A percentile compares a stretch with the other conserved stretches of the same genome.
These are phyloP conservation scores for Parietichytrium sp. DNA, from an alignment of 108 stramenopile species.

Conservation along the genomic window DNA sequence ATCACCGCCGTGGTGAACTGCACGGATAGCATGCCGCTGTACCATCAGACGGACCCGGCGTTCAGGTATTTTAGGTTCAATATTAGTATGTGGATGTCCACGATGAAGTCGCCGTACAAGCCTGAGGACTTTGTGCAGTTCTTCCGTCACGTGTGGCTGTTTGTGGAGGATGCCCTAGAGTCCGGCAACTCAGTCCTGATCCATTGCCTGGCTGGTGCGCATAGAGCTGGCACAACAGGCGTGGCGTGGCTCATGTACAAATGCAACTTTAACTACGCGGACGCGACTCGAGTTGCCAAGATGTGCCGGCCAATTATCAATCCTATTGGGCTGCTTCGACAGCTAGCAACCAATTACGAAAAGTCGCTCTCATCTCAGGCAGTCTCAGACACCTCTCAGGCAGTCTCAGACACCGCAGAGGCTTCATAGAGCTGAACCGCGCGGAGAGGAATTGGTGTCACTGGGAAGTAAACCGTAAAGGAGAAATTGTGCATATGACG, in stretches of 20 bases:
- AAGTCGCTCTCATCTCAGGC: too few species aligned
- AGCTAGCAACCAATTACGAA: too few species aligned
- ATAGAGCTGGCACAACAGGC: slow-evolving; percentile 57
- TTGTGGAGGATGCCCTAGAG: slow-evolving; percentile 22
- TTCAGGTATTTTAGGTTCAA: slow-evolving; percentile 33
- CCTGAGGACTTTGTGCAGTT: slow-evolving; percentile 9
- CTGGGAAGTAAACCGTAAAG: too few species aligned
- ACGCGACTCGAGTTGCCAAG: slow-evolving; percentile 41
- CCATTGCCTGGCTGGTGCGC: slow-evolving; percentile 61
- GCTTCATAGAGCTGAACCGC: too few species aligned
- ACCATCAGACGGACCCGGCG: slow-evolving; percentile 2
- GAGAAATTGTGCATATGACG: too few species aligned
- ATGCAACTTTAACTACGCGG: background rate
- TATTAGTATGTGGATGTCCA: slow-evolving; percentile 17
- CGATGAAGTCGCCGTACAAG: background rate
- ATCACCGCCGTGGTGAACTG: slow-evolving; percentile 50
- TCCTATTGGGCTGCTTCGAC: slow-evolving; percentile 50
- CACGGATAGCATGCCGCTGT: background rate
- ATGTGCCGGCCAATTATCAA: slow-evolving; percentile 45
- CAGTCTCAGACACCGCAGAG: too few species aligned
- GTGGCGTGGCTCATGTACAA: slow-evolving; percentile 42
- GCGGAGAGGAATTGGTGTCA: too few species aligned
- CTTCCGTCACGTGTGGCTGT: slow-evolving; percentile 1
- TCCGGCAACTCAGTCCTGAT: slow-evolving; percentile 44
- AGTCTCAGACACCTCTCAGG: too few species aligned